Conservation (phyloP, 768 basidiomycete species). For the Rubroboletus pulcherrimus region DNA sequence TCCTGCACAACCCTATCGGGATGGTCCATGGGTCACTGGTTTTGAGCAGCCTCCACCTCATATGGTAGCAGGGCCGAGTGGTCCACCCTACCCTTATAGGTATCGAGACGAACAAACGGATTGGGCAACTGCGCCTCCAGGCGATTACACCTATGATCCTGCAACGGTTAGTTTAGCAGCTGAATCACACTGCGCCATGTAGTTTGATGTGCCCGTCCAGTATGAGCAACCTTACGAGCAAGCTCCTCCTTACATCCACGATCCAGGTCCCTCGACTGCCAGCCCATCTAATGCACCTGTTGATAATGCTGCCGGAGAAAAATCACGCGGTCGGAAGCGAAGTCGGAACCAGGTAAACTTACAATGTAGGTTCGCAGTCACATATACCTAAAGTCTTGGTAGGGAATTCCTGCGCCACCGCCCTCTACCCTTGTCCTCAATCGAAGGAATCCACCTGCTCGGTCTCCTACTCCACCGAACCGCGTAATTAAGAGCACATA, state of each 20-base stretch:
- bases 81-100: slow-evolving; percentile 52
- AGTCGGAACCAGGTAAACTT: slow-evolving; percentile 51
- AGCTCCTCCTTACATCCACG: slow-evolving; percentile 51
- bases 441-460: slow-evolving; percentile 60
- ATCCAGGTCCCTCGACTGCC: slow-evolving; percentile 44
- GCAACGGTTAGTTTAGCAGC: slow-evolving; percentile 37
- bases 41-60: slow-evolving; percentile 51
- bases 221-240: slow-evolving; percentile 60
- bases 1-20: slow-evolving; percentile 42
- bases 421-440: slow-evolving; percentile 65
- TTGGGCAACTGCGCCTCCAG: slow-evolving; percentile 41
- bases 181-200: neutral
- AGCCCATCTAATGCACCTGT: slow-evolving; percentile 36
- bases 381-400: slow-evolving; percentile 4
- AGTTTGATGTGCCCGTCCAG: slow-evolving; percentile 28
- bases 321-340: slow-evolving; percentile 66
- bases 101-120: slow-evolving; percentile 57
- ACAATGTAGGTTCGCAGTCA: neutral
- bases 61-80: slow-evolving; percentile 43
- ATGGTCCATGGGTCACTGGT: slow-evolving; percentile 52
- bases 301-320: slow-evolving; percentile 35
- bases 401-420: slow-evolving; percentile 63
- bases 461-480: slow-evolving; percentile 80
- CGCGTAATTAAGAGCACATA: slow-evolving; percentile 87
- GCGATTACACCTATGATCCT: slow-evolving; percentile 54